Evolutionary conservation across 2,329 filamentous ascomycete genomes (phyloP).

Genomic region (Diplodia intermedia): DNA sequence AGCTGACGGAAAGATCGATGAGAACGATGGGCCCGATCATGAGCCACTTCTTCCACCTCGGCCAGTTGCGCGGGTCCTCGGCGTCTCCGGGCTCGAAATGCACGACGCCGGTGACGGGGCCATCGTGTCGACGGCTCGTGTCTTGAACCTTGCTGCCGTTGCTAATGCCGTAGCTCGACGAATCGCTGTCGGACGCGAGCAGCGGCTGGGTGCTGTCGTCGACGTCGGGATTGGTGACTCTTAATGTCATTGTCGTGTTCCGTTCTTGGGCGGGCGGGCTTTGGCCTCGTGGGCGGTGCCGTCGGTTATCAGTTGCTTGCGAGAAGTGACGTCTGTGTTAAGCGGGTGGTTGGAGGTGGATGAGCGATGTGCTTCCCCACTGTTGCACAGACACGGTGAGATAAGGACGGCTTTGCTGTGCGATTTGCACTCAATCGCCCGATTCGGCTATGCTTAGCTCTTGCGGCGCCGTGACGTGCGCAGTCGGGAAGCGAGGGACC

Average conservation of each 20-base stretch:
- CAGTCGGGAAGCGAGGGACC: not conserved
- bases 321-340: not conserved
- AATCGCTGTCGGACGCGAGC: conserved; percentile 9
- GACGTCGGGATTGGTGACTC: not conserved
- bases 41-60: conserved; percentile 44
- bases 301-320: not conserved
- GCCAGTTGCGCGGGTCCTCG: conserved; percentile 48
- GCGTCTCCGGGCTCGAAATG: conserved; percentile 37
- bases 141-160: conserved; percentile 1
- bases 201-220: conserved; percentile 23
- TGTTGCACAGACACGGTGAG: conserved; percentile 18
- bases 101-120: conserved; percentile 37
- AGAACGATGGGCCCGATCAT: conserved; percentile 47
- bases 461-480: not conserved
- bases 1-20: conserved; percentile 49
- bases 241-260: conserved; percentile 7
- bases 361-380: conserved; percentile 15
- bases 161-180: conserved; percentile 6
- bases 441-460: not conserved
- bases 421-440: conserved; percentile 10
- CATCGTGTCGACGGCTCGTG: not conserved
- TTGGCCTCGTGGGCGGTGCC: too few relatives aligned
- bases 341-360: not conserved
- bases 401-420: conserved; percentile 9
- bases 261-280: not conserved